phyloP scores from a whole-genome alignment of 352 stramenopile species.

The Globisporangium polare region DNA sequence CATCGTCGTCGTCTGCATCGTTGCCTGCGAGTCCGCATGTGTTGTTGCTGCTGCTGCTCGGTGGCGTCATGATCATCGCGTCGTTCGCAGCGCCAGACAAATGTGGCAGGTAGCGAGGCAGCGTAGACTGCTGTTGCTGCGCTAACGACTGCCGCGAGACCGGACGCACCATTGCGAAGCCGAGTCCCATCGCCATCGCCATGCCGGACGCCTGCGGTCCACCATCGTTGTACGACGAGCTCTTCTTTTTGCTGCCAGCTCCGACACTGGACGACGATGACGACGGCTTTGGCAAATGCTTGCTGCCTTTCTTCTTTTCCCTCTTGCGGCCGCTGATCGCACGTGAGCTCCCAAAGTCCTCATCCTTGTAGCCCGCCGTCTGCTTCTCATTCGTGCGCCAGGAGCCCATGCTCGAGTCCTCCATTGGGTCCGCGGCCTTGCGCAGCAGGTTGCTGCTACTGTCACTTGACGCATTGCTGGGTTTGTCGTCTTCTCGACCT shows the following conservation, averaged over 20 bases:
- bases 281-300: constrained; percentile 35
- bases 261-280: constrained; percentile 22
- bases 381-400: constrained; percentile 14
- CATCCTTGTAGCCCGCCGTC: constrained; percentile 24
- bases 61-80: constrained; percentile 12
- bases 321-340: constrained; percentile 27
- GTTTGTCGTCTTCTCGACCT: constrained; percentile 31
- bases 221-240: constrained; percentile 1
- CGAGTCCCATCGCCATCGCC: constrained; percentile 16
- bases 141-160: constrained; percentile 39
- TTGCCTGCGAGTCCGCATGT: constrained; percentile 1
- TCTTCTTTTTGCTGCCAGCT: constrained; percentile 33
- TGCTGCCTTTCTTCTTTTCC: constrained; percentile 35
- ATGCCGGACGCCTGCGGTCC: constrained; percentile 11
- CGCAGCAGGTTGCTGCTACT: constrained; percentile 33
- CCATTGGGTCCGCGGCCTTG: constrained; percentile 26
- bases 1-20: constrained; percentile 24
- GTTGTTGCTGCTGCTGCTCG: not conserved
- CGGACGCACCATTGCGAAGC: constrained; percentile 35
- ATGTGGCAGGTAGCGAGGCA: constrained; percentile 44
- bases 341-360: constrained; percentile 24
- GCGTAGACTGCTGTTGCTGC: constrained; percentile 21
- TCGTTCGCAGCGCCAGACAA: constrained; percentile 26
- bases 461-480: constrained; percentile 11
- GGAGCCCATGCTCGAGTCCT: constrained; percentile 18